Evolutionary conservation across 1,284 basidiomycete species (phyloP), one percentile per base, ranked within the genome.

Genomic region (Malassezia nana): DNA sequence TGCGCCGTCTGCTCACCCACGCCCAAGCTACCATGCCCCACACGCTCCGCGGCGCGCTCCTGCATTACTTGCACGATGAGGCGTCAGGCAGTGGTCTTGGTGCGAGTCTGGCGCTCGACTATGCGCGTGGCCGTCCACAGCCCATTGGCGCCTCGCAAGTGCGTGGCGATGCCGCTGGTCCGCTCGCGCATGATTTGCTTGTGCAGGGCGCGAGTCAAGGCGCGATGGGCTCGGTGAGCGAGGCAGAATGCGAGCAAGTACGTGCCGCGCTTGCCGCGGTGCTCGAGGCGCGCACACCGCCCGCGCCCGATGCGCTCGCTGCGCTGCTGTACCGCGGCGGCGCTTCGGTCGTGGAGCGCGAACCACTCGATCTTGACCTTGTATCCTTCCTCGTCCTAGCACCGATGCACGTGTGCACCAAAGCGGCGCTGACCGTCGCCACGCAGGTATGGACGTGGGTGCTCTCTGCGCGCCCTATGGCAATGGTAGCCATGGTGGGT

Each of bases 401-500:
- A 15, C 94, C 94, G 0, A 87, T 96, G 65, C 84, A 85, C 51
- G 83, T 88, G 3, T 89, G 90, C 63, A 89, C 87, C 0, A 89
- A 90, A 0, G 79, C 86, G 4, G 82, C 90, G 0, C 82, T 96
- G 55, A 81, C 85, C 8, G 82, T 86, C 1, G 91, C 89, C 0
- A 85, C 90, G 46, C 89, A 95, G 72, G 85, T 88, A 4, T 98
- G 94, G 94, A 89, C 87, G 2, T 96, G 91, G 92, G 79, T 96
- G 0, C 87, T 96, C 45, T 83, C 87, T 15, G 87, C 91, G 69
- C 83, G 87, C 51, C 85, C 88, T 0, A 81, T 83, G 51, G 78
- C 82, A 22, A 83, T 85, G 71, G 79, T 86, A 74, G 84, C 76
- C 6, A 75, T 96, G 25, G 86, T 95, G 79, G 79, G 83, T 10